A percentile compares a stretch with the other conserved stretches of the same genome.
phyloP scores from a whole-genome alignment of 257 asterid species.

The Pogostemon cablin region DNA sequence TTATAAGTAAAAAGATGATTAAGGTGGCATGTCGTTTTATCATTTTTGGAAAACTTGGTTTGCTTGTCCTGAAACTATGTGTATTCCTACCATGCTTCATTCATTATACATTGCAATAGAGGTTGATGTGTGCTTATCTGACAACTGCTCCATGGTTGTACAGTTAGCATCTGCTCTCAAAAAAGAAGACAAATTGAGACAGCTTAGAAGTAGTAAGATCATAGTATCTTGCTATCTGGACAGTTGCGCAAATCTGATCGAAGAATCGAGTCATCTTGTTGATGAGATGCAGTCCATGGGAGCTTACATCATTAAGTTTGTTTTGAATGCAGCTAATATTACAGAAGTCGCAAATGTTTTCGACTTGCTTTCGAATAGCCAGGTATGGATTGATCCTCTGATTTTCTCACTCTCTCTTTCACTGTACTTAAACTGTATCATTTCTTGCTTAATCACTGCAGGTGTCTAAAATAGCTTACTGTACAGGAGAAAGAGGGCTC shows the following conservation, averaged over 20 bases:
- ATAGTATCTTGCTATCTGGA: constrained; percentile 56
- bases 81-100: too few species aligned
- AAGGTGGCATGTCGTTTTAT: neutral
- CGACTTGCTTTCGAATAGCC: constrained; percentile 54
- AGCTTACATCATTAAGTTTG: constrained; percentile 61
- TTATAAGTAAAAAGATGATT: neutral
- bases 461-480: constrained; percentile 62
- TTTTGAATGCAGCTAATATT: constrained; percentile 48
- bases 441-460: constrained; percentile 27
- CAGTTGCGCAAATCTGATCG: constrained; percentile 37
- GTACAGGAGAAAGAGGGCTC: constrained; percentile 68
- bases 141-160: constrained; percentile 5
- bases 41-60: neutral
- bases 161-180: constrained; percentile 53
- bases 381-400: constrained; percentile 35
- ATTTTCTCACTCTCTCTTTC: too few species aligned
- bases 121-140: neutral
- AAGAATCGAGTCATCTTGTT: constrained; percentile 46
- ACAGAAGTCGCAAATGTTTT: constrained; percentile 46
- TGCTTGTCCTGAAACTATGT: neutral
- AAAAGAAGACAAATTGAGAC: constrained; percentile 38
- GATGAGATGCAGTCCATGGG: constrained; percentile 49
- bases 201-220: constrained; percentile 42
- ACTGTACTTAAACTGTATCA: too few species aligned
- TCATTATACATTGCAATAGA: too few species aligned